Base-by-base conservation (phyloP, 768 basidiomycete genomes). In the Clathrus columnatus region DNA sequence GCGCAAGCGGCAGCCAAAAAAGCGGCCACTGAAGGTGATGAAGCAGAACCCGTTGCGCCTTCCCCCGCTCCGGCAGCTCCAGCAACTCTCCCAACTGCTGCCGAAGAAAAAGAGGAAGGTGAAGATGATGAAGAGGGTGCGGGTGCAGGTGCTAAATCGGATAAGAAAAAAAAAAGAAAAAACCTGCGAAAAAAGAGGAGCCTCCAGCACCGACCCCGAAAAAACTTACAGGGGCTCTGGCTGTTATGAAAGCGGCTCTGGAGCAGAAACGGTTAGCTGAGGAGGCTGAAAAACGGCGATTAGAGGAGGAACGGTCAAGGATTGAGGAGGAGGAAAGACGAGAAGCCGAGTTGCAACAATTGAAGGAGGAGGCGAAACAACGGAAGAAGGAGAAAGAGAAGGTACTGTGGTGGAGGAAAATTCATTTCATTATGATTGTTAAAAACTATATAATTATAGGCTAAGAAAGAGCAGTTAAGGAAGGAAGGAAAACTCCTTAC, bases 401-500 rank as follows among this genome's bases (percentile, higher is more conserved):
- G 78, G 88, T 87, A 64, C 14, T n/a, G 20, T 32, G 48, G n/a
- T n/a, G n/a, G n/a, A 14, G 47, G 46, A 50, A 24, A 32, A 11
- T 26, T 52, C 54, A 48, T 28, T 21, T 55, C 47, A 50, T 27
- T 30, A 11, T 52, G 54, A 48, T 28, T 27, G 14, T 46, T 48
- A 7, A 24, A 57, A 36, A 51, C 30, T 43, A 49, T 45, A 27
- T 29, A 36, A 47, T 45, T 52, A n/a, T 64, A 94, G 92, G 85
- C 81, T 45, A 96, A 95, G 70, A 83, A 83, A 50, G 94, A 96
- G 62, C 67, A 87, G 50, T 85, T 88, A 14, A 91, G 88, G 78
- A 95, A 93, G 68, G 94, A 98, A 71, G 96, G 96, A 21, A 82
- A 87, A 46, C 73, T 95, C 23, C 77, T 98, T 49, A 98, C 95